Conservation (phyloP, 768 basidiomycete genomes). For the Psilocybe tampanensis region DNA sequence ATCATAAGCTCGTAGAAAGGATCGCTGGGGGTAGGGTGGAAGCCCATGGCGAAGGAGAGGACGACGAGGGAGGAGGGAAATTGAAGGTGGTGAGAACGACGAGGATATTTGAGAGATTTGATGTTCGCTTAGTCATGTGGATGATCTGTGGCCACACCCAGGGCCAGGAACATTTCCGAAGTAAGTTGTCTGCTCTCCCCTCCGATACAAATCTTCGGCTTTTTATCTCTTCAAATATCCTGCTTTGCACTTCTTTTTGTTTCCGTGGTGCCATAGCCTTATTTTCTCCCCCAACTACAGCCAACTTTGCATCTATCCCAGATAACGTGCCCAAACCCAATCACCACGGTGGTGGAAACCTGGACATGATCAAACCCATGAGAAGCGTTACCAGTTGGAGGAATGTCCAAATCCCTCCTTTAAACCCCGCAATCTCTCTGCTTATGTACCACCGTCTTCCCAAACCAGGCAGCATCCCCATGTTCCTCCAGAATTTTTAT, state of each 20-base stretch:
- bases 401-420: not conserved
- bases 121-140: conserved; percentile 18
- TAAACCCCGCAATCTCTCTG: not conserved
- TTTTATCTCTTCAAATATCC: too few relatives aligned
- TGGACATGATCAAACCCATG: conserved; percentile 10
- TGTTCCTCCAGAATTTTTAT: not conserved
- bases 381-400: conserved; percentile 1
- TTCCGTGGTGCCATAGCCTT: not conserved
- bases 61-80: conserved; percentile 5
- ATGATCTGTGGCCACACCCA: conserved; percentile 9
- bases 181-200: not conserved
- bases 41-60: conserved; percentile 31
- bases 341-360: conserved; percentile 14
- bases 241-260: not conserved
- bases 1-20: conserved; percentile 49
- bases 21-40: conserved; percentile 37
- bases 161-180: conserved; percentile 19
- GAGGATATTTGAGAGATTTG: conserved; percentile 21
- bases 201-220: conserved; percentile 17
- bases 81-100: conserved; percentile 14
- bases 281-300: not conserved
- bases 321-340: not conserved
- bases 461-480: not conserved
- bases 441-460: not conserved
- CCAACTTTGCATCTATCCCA: not conserved